Evolutionary conservation across 2,329 filamentous ascomycete genomes (phyloP), one percentile per base, ranked within the genome.

Genomic region (Chaetomium globosum): DNA sequence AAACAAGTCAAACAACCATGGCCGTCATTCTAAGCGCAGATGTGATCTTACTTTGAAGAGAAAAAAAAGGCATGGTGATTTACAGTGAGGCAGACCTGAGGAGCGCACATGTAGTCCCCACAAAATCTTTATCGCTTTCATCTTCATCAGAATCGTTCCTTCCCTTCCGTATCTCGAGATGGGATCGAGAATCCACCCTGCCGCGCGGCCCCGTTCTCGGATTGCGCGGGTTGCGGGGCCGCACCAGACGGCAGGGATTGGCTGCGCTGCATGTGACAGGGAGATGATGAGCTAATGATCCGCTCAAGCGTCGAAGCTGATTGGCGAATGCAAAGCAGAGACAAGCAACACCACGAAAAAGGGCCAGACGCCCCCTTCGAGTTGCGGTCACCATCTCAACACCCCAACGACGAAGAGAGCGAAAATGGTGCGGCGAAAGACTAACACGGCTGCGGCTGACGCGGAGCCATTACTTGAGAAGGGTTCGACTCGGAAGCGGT

Each of bases 401-500:
- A 49, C 48, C 43, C 16, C n/a, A 49, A n/a, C 36, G 9, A 13
- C 55, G 46, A 33, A 58, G n/a, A 30, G 4, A 12, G 12, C 30
- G 59, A 59, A 43, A 19, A 73, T 73, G 71, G 67, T 46, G 3
- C 63, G 66, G n/a, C 69, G 59, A 61, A 68, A 70, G 61, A 63
- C 48, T n/a, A 68, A 51, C 39, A 51, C 58, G 13, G 64, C 63
- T 16, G 54, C 51, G 23, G 61, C 39, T 51, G 67, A 61, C 3
- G 48, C 48, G 8, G 59, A 68, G 33, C 61, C 65, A 23, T 33
- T 61, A 2, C 55, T 63, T 12, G 66, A 68, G 28, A 71, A 72
- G 46, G 67, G 66, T 19, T 56, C 63, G 33, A 67, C 74, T 52
- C 79, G 75, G 66, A 85, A 84, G 74, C 80, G 81, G 48, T 73